Percentiles rank a stretch among this genome's conserved stretches.
phyloP scores from a whole-genome alignment of 352 stramenopile species.

The Phytopythium oedochilum region DNA sequence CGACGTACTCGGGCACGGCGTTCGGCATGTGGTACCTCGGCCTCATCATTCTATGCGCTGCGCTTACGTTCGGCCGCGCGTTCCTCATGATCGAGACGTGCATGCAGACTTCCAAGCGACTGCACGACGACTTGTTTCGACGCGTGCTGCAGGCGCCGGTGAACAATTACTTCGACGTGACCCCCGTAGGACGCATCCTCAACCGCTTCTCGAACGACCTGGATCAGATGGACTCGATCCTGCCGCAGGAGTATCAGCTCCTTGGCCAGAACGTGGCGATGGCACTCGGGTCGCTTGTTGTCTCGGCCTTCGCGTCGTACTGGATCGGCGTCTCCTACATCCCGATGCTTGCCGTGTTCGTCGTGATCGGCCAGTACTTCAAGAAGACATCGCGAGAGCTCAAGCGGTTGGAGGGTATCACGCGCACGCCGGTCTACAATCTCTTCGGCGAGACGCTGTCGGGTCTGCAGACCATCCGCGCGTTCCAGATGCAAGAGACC shows the following conservation, averaged over 20 bases:
- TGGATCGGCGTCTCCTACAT: constrained; percentile 47
- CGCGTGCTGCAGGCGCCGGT: constrained; percentile 37
- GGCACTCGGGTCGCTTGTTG: constrained; percentile 24
- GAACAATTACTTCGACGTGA: constrained; percentile 48
- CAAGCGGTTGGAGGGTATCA: constrained; percentile 90
- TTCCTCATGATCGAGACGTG: constrained; percentile 25
- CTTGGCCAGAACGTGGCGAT: constrained; percentile 21
- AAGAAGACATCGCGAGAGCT: constrained; percentile 77
- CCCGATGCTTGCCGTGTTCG: constrained; percentile 52
- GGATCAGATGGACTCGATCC: constrained; percentile 34
- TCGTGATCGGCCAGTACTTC: constrained; percentile 76
- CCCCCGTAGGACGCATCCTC: constrained; percentile 44
- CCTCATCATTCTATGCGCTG: constrained; percentile 17
- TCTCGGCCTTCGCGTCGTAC: constrained; percentile 33
- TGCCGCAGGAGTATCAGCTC: constrained; percentile 35
- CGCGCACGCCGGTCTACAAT: constrained; percentile 86
- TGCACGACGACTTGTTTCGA: constrained; percentile 33
- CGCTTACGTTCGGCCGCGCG: constrained; percentile 12
- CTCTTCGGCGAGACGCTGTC: constrained; percentile 90
- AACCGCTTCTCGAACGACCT: constrained; percentile 51
- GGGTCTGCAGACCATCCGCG: constrained; percentile 88
- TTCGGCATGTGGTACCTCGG: constrained; percentile 32
- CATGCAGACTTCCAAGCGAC: constrained; percentile 17
- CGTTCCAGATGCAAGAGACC: constrained; percentile 34
- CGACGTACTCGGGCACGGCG: constrained; percentile 28